Evolutionary conservation across 2,329 filamentous ascomycete species (phyloP), one percentile per base, ranked within the genome.

Genomic region (Rhinocladiella mackenziei): DNA sequence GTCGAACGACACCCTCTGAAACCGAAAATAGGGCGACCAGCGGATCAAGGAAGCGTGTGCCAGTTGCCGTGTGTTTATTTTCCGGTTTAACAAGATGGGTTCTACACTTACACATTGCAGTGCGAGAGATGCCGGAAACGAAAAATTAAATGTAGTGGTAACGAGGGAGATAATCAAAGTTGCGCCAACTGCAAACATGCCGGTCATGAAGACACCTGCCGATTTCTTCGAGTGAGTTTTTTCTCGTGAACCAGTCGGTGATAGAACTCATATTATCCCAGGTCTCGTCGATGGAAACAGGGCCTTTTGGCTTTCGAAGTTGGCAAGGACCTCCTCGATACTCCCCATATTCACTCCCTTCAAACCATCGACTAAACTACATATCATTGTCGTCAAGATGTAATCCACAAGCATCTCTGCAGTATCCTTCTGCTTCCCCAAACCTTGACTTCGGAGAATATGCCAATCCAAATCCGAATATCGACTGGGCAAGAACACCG

Each of bases 121-220:
- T 97, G 91, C 64, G 80, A 81, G 25, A 81, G 91, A 55, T 97
- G 91, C 66, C 81, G 91, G 49, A 89, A 91, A 69, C 80, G 91
- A 47, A 97, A 97, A 73, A 97, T 97, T 58, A 84, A 87, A 56
- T 97, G 91, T 69, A 94, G 86, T 59, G 91, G 91, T 31, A 88
- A 95, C 61, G 73, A 76, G 23, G 85, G 84, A 22, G 79, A 83
- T 58, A 84, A 84, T n/a, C 68, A 72, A 28, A 81, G 83, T n/a
- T 97, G 91, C 65, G 72, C 76, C 8, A 94, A 89, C 64, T 97
- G 91, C 71, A 84, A 80, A 58, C 80, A 74, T 50, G 83, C 89
- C 39, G 84, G 84, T 9, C 70, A 68, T 39, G 62, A 56, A 2
- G 59, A 75, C 4, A 33, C 41, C 13, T 96, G 91, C 62, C 78